Conservation (phyloP, 352 stramenopile genomes). For the Globisporangium paddicum region DNA sequence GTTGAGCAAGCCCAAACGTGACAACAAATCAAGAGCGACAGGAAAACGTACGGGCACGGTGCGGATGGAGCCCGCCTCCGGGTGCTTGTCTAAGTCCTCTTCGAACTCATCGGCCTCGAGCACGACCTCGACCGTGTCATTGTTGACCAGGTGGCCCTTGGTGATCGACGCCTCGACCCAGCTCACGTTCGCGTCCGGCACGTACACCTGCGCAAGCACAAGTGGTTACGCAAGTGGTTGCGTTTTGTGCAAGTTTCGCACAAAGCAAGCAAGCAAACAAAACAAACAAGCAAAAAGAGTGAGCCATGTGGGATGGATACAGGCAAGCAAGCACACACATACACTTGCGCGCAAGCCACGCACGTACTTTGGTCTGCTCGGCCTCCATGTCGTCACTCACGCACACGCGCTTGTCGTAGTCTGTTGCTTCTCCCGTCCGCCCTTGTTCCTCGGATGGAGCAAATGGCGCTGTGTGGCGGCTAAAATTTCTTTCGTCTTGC, state of each 20-base stretch:
- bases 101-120: constrained; percentile 63
- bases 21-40: neutral
- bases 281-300: neutral
- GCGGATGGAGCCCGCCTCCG: constrained; percentile 39
- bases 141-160: constrained; percentile 74
- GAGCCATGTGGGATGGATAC: constrained; percentile 6
- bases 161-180: constrained; percentile 84
- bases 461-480: constrained; percentile 14
- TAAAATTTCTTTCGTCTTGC: constrained; percentile 11
- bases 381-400: constrained; percentile 13
- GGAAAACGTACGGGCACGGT: constrained; percentile 37
- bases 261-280: neutral
- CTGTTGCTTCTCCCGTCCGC: constrained; percentile 6
- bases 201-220: constrained; percentile 59
- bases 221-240: neutral
- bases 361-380: constrained; percentile 15
- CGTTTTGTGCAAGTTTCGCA: constrained; percentile 16
- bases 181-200: constrained; percentile 68
- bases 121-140: constrained; percentile 78
- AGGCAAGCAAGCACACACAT: neutral
- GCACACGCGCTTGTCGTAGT: neutral
- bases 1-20: neutral
- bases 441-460: constrained; percentile 12
- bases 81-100: constrained; percentile 62
- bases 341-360: neutral